Evolutionary conservation across 345 rosid genomes (phyloP).

Genomic region (Erysimum cheiranthoides): DNA sequence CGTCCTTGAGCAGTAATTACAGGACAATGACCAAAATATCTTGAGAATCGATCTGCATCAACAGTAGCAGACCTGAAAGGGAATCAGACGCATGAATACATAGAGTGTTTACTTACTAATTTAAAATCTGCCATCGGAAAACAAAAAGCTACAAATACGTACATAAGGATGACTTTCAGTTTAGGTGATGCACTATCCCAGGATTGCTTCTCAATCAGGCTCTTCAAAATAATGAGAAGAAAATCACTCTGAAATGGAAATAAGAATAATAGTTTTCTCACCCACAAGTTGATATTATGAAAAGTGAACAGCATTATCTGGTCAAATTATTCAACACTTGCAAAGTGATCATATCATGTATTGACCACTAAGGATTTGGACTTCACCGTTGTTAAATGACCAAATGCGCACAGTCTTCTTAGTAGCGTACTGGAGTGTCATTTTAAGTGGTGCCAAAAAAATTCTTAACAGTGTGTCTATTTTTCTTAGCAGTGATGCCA

Average conservation of each 20-base stretch:
- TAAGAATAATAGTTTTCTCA: not conserved
- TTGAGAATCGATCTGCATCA: constrained; percentile 80
- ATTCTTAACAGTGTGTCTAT: not conserved
- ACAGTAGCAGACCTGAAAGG: constrained; percentile 91
- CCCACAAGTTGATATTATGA: not conserved
- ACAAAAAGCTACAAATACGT: constrained; percentile 42
- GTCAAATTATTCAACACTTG: constrained; percentile 15
- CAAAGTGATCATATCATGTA: constrained; percentile 7
- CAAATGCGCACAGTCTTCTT: not conserved
- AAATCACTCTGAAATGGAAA: constrained; percentile 74
- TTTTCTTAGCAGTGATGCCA: not conserved
- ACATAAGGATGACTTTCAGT: constrained; percentile 92
- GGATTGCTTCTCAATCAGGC: constrained; percentile 82
- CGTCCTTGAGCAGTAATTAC: constrained; percentile 88
- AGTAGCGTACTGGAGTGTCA: not conserved
- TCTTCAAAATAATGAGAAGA: constrained; percentile 89
- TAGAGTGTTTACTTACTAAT: constrained; percentile 8
- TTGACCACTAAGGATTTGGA: not conserved
- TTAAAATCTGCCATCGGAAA: constrained; percentile 1
- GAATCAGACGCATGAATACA: constrained; percentile 25
- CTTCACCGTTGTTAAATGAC: not conserved
- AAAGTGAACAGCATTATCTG: constrained; percentile 1
- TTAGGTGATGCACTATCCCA: constrained; percentile 52
- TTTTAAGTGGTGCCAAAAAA: not conserved
- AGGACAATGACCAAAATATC: constrained; percentile 88